Evolutionary conservation across 2,329 filamentous ascomycete genomes (phyloP), one percentile per base, ranked within the genome.

Genomic region (Hymenoscyphus infarciens): DNA sequence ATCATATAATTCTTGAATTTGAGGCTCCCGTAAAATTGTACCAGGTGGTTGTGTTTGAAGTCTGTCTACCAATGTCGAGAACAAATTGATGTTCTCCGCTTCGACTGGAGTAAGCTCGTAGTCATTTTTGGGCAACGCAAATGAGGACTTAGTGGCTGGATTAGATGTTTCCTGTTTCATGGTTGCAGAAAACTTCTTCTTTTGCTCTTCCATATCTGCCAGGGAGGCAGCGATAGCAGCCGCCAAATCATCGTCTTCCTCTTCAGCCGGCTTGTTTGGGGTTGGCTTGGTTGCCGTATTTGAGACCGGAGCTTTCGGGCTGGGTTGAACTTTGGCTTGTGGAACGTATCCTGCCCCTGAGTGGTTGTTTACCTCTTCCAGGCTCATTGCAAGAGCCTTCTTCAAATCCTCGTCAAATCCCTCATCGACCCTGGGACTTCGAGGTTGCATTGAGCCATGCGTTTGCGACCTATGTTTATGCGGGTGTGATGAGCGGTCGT

Each of bases 1-100:
- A 73, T 98, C 95, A 74, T 99, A 99, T 4, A 99, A 81, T 77
- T 99, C 95, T 76, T 99, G 95, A 58, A 99, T 97, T 74, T 98
- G 95, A 1, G 95, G 95, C 72, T 99, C 95, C 57, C 95, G 84
- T n/a, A 99, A 78, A 60, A 99, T 97, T 0, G 95, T 98, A 0
- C 95, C 95, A 0, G 93, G 93, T 0, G 95, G 91, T 72, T 99
- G 95, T 63, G 96, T 95, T 75, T 98, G 94, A 49, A 99, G 79
- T 38, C 96, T 87, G 74, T 99, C 95, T 11, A 99, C 95, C 42
- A 99, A 79, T 0, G 95, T 97, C 0, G 95, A 84, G 73, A 99
- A 98, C 1, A 99, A 80, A 72, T 97, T 97, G 75, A 99, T 99
- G 70, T 98, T 98, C 75, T 99, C 95, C 0, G 93, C 92, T 77